phyloP scores from a whole-genome alignment of 345 rosid genomes.

The Populus davidiana region DNA sequence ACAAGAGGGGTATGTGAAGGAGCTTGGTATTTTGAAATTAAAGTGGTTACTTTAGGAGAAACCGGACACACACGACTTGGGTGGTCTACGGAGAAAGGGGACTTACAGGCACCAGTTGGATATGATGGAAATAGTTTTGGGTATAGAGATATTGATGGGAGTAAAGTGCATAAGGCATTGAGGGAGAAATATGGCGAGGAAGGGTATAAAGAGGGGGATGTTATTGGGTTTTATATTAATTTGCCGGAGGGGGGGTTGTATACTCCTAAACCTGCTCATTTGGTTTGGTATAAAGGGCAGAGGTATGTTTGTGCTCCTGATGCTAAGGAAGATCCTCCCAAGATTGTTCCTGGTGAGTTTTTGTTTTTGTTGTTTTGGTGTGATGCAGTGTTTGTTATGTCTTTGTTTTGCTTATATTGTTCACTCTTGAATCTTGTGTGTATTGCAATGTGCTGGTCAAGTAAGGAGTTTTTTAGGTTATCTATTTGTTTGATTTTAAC shows the following conservation, averaged over 20 bases:
- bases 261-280: conserved; percentile 73
- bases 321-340: conserved; percentile 77
- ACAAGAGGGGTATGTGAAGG: conserved; percentile 93
- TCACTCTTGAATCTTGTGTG: background rate
- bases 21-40: conserved; percentile 94
- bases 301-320: conserved; percentile 72
- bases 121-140: conserved; percentile 90
- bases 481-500: background rate
- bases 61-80: conserved; percentile 94
- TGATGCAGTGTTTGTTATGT: background rate
- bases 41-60: conserved; percentile 70
- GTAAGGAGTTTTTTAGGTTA: background rate
- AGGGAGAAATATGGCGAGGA: conserved; percentile 84
- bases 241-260: conserved; percentile 74
- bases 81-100: conserved; percentile 95
- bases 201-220: conserved; percentile 91
- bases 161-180: conserved; percentile 91
- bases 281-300: conserved; percentile 90
- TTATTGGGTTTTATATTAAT: conserved; percentile 82
- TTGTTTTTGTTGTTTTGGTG: background rate
- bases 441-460: background rate
- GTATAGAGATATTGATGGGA: conserved; percentile 92
- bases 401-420: background rate
- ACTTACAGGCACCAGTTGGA: conserved; percentile 96
- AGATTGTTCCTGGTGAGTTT: conserved; percentile 71